Evolutionary conservation across 805 yeast genomes (phyloP), one percentile per base, ranked within the genome.

Genomic region (Metschnikowia amazonensis): DNA sequence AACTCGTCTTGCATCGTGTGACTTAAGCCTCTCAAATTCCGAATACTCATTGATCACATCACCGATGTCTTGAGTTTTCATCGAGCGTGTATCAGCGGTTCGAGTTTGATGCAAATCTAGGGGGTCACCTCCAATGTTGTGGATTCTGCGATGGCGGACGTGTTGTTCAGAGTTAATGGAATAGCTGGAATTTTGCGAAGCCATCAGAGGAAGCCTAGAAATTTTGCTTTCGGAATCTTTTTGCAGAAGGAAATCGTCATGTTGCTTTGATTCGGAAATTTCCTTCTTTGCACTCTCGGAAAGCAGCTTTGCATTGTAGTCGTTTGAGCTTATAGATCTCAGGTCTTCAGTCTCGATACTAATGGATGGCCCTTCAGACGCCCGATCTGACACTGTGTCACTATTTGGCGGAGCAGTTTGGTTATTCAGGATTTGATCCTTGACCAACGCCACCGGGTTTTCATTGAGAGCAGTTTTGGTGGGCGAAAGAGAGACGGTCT

Each of bases 31-130:
- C 17, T 74, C 75, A 49, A 65, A 67, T 47, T 76, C 77, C 2
- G 82, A 77, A 49, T 69, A 72, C 49, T 72, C 76, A 43, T 66
- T 63, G 42, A 72, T 70, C 20, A 72, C 67, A 46, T 72, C 75
- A 5, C 49, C 46, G 14, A 72, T 64, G 44, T 66, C 70, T 45
- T 71, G 70, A 0, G 69, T 54, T 43, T 45, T 53, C 47, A 59
- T 62, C 31, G 46, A 45, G 14, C 69, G 49, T 32, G 61, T 44
- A 3, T 59, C 69, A 1, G 57, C 49, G 1, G 63, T 50, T 39
- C 70, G 52, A 16, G 42, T 39, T 30, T 39, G 42, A 16, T 39
- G 29, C 35, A 39, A 39, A 16, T 39, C 42, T 30, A 39, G 23
- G 10, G 42, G 42, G 16, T 39, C 36, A 16, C 36, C 42, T 5